Evolutionary conservation across 1,284 basidiomycete species (phyloP), one percentile per base, ranked within the genome.

Genomic region (Chondrostereum purpureum): DNA sequence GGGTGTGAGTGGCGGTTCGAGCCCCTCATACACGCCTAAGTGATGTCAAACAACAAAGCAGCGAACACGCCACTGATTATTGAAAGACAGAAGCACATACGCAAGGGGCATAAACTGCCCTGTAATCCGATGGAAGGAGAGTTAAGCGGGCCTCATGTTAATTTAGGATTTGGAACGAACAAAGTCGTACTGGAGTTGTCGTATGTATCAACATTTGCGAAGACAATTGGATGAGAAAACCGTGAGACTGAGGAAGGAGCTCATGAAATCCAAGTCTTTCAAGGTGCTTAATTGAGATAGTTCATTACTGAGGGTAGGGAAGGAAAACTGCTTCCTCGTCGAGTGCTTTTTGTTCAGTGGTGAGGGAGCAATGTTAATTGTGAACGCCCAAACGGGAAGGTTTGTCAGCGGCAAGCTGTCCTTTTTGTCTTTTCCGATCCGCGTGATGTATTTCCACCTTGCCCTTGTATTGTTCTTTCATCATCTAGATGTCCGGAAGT

Each of bases 391-490:
- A 37, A 36, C 17, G 10, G 42, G 27, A 44, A 44, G 21, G 11
- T 0, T 11, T 21, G n/a, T n/a, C n/a, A n/a, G n/a, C n/a, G n/a
- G n/a, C n/a, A n/a, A n/a, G 27, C 17, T 39, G 20, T 38, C 27
- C 20, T 36, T 44, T 37, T 37, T 38, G 34, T 20, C 33, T 44
- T 36, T 13, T 14, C 27, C 33, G 19, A 31, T 31, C 27, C 27
- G 27, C 27, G 27, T 31, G 27, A 31, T 31, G 27, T 31, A 8
- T 31, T 8, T n/a, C 8, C n/a, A 31, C n/a, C 27, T 31, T 31
- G 27, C 27, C 19, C 42, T 36, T 33, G 33, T 44, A 39, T 44
- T 44, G 42, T 44, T 20, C 36, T 44, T 35, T 38, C 20, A 16
- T 31, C 11, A 34, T 44, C 42, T 36, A 20, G 42, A 44, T 34